Evolutionary conservation across 2,329 filamentous ascomycete species (phyloP).

Genomic region (Ophiostoma montium): DNA sequence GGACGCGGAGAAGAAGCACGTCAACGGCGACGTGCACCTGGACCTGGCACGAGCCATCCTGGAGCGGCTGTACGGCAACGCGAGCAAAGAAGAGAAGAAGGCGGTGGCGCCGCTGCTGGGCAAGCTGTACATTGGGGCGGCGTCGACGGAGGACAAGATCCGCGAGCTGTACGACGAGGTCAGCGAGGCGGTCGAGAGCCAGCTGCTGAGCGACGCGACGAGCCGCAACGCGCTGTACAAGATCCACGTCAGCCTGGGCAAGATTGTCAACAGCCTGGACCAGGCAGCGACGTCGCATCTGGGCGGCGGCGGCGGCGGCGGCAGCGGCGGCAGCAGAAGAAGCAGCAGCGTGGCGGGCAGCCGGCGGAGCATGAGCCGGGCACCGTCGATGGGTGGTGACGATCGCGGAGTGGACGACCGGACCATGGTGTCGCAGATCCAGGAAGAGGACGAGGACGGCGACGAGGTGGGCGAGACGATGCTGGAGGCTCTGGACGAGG

Average conservation of each 20-base stretch:
- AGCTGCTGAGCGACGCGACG: slow-evolving; percentile 43
- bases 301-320: slow-evolving; percentile 8
- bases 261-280: slow-evolving; percentile 49
- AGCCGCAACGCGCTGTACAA: slow-evolving; percentile 53
- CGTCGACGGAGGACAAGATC: slow-evolving; percentile 45
- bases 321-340: slow-evolving; percentile 26
- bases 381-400: slow-evolving; percentile 25
- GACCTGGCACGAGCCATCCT: slow-evolving; percentile 65
- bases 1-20: slow-evolving; percentile 46
- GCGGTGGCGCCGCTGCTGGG: slow-evolving; percentile 61
- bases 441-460: slow-evolving; percentile 32
- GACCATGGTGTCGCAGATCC: slow-evolving; percentile 28
- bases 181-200: slow-evolving; percentile 47
- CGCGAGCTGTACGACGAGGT: slow-evolving; percentile 43
- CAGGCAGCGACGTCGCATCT: slow-evolving; percentile 18
- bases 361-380: slow-evolving; percentile 29
- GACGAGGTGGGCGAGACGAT: slow-evolving; percentile 23
- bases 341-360: slow-evolving; percentile 12
- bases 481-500: slow-evolving; percentile 1
- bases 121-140: slow-evolving; percentile 66
- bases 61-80: slow-evolving; percentile 53
- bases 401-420: slow-evolving; percentile 20
- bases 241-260: slow-evolving; percentile 51
- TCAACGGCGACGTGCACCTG: slow-evolving; percentile 68
- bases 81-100: slow-evolving; percentile 75